phyloP scores from a whole-genome alignment of 139 green algal species.

The Trebouxia sp. region DNA sequence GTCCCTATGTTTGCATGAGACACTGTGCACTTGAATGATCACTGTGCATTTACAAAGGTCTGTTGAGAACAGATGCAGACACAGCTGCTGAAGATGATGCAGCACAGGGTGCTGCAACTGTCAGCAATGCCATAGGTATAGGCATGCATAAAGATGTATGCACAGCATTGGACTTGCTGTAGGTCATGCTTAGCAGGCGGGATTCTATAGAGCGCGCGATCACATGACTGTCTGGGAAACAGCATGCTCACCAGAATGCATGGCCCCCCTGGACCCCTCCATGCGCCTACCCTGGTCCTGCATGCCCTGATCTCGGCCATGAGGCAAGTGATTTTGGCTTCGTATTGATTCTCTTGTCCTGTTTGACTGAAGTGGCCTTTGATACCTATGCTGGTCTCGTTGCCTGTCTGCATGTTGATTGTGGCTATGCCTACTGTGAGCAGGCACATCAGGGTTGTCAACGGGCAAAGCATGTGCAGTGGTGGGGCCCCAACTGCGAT shows the following conservation, averaged over 20 bases:
- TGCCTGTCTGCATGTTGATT: constrained; percentile 19
- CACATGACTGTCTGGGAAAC: too few species aligned
- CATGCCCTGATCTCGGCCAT: neutral
- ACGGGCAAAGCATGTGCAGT: constrained; percentile 15
- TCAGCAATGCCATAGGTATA: too few species aligned
- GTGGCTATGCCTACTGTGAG: constrained; percentile 2
- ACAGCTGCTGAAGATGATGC: too few species aligned
- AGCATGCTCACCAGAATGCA: neutral
- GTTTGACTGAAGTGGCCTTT: neutral
- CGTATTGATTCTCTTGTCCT: neutral
- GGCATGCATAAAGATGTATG: too few species aligned
- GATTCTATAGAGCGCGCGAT: too few species aligned
- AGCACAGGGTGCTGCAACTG: too few species aligned
- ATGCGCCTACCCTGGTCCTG: constrained; percentile 1
- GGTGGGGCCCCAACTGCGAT: constrained; percentile 3
- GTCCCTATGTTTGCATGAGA: too few species aligned
- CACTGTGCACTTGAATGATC: too few species aligned
- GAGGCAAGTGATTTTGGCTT: neutral
- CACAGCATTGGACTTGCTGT: too few species aligned
- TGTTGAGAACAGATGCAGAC: too few species aligned
- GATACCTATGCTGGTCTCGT: neutral
- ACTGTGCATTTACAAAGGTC: too few species aligned
- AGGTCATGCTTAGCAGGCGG: too few species aligned
- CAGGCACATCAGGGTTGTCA: constrained; percentile 10
- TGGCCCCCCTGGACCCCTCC: neutral